Base-by-base conservation (phyloP, 2,329 filamentous ascomycete species). In the Drechslerella stenobrocha region DNA sequence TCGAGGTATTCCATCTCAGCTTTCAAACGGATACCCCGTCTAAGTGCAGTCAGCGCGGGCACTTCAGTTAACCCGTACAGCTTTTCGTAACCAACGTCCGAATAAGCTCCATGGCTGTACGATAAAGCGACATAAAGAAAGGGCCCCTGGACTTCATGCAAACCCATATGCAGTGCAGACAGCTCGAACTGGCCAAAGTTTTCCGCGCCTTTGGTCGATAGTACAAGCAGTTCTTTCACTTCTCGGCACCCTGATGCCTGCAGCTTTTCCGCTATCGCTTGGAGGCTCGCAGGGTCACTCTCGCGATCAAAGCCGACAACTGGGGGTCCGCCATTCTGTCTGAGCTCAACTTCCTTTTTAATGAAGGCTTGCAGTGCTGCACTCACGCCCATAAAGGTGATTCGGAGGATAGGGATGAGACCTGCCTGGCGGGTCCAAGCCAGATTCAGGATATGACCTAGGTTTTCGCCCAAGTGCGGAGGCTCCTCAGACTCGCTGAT, bases 351-450 rank as follows among this genome's bases (percentile, higher is more conserved):
- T 11, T 51, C 32, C 15, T 11, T 52, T 15, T 44, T 26, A 44
- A 59, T 34, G 5, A 50, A 23, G 11, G 9, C n/a, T 24, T 8
- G 13, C 6, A n/a, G 24, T 2, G 22, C 20, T 1, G 20, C 30
- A n/a, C 28, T 26, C 15, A 53, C 1, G 18, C 22, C 28, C 6
- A 40, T 7, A 24, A 61, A 48, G 24, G 48, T 53, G 7, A 61
- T 26, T 9, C 32, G 18, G 24, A 9, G n/a, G 7, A 61, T 35
- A 7, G 47, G 50, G n/a, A n/a, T 30, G 6, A 48, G 8, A 5
- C 57, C 57, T 40, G 57, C 48, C 8, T 61, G 37, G 13, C 23
- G 42, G 18, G 24, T 34, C 57, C 57, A 61, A 30, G 48, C 42
- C 23, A 28, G 52, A 24, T 52, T 45, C 11, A 52, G 24, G 11